These are phyloP conservation scores for Pezicula carpinea DNA, from an alignment of 2,329 filamentous ascomycete genomes.

Conservation along the genomic window DNA sequence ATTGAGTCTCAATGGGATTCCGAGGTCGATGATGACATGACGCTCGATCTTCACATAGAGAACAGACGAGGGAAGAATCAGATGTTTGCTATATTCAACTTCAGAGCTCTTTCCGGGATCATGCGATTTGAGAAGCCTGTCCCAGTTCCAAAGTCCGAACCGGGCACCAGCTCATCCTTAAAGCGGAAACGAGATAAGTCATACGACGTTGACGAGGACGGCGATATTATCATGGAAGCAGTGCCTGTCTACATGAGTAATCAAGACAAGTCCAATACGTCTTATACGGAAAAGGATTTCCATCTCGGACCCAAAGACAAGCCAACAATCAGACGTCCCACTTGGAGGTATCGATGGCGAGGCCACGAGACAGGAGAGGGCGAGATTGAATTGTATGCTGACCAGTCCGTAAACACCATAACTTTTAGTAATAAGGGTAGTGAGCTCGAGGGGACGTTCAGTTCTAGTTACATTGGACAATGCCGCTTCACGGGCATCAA, in stretches of 20 bases:
- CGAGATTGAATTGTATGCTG: constrained; percentile 12
- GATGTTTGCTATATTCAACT: constrained; percentile 14
- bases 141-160: constrained; percentile 4
- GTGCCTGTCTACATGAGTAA: background rate
- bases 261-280: background rate
- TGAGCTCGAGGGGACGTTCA: constrained; percentile 12
- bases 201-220: constrained; percentile 8
- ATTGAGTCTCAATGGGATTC: constrained; percentile 6
- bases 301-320: constrained; percentile 9
- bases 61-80: constrained; percentile 9
- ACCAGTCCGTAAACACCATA: constrained; percentile 4
- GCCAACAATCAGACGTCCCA: constrained; percentile 12
- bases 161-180: background rate
- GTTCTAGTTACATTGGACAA: constrained; percentile 1
- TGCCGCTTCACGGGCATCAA: constrained; percentile 15
- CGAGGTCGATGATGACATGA: constrained; percentile 4
- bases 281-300: constrained; percentile 8
- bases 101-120: constrained; percentile 12
- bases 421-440: constrained; percentile 13
- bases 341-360: constrained; percentile 16
- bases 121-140: constrained; percentile 17
- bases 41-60: constrained; percentile 11
- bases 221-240: constrained; percentile 5
- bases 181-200: constrained; percentile 11
- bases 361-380: constrained; percentile 16